These are phyloP conservation scores for Amanita pseudoporphyria DNA, from an alignment of 768 basidiomycete species.

Conservation along the genomic window DNA sequence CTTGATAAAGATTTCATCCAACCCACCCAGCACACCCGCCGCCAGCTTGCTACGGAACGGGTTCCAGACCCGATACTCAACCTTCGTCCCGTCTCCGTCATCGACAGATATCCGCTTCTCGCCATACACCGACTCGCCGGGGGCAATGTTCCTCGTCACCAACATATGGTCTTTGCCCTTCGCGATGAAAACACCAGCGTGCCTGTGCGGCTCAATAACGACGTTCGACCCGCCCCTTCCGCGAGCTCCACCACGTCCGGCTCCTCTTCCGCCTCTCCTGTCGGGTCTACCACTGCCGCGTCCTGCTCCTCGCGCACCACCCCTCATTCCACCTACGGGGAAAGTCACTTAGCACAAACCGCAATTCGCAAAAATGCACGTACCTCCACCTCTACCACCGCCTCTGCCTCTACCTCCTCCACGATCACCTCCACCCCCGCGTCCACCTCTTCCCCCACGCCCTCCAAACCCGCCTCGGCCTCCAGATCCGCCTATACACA, in stretches of 20 bases:
- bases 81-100: slow-evolving; percentile 70
- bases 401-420: slow-evolving; percentile 34
- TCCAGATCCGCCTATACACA: slow-evolving; percentile 49
- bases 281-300: slow-evolving; percentile 32
- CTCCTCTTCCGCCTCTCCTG: slow-evolving; percentile 39
- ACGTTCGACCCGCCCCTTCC: slow-evolving; percentile 79
- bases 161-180: slow-evolving; percentile 95
- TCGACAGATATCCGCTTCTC: slow-evolving; percentile 95
- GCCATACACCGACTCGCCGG: slow-evolving; percentile 96
- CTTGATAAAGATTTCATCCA: slow-evolving; percentile 87
- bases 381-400: slow-evolving; percentile 24
- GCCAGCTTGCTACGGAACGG: slow-evolving; percentile 97
- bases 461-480: slow-evolving; percentile 68
- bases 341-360: slow-evolving; percentile 9
- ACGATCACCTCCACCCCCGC: slow-evolving; percentile 29
- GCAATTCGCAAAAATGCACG: neutral
- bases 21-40: slow-evolving; percentile 90
- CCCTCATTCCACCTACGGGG: slow-evolving; percentile 28
- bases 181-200: slow-evolving; percentile 92
- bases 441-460: slow-evolving; percentile 30
- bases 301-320: slow-evolving; percentile 31
- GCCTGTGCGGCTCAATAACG: slow-evolving; percentile 90
- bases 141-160: slow-evolving; percentile 96
- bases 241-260: slow-evolving; percentile 60
- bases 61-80: slow-evolving; percentile 99